A percentile compares a stretch with the other conserved stretches of the same genome.
These are phyloP conservation scores for Antitrichia curtipendula DNA, from an alignment of 225 moss, liverwort and hornwort genomes.

Conservation along the genomic window DNA sequence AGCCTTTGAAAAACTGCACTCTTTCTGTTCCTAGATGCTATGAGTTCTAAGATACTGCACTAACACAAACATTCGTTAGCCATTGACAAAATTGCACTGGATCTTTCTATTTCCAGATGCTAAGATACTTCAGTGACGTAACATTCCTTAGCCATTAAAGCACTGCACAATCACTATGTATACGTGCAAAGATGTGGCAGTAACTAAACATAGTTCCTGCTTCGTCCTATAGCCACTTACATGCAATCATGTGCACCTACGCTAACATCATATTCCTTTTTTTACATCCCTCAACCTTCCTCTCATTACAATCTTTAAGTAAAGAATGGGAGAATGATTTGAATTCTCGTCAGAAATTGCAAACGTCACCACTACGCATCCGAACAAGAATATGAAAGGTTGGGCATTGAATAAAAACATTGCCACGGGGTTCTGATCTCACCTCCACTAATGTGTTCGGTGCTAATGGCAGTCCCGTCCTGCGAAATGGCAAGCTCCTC, in stretches of 20 bases:
- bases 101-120: not conserved
- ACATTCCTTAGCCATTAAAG: not conserved
- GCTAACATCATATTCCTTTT: no score
- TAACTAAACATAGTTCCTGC: not conserved
- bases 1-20: not conserved
- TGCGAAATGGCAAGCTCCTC: conserved; percentile 54
- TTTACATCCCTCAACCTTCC: not conserved
- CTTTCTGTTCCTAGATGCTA: not conserved
- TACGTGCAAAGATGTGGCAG: not conserved
- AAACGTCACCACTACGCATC: not conserved
- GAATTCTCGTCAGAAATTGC: not conserved
- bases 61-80: not conserved
- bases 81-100: not conserved
- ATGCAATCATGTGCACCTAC: no score
- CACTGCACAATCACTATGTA: not conserved
- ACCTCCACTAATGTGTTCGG: conserved; percentile 34
- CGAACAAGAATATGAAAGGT: not conserved
- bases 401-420: not conserved
- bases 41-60: not conserved
- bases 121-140: not conserved
- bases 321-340: not conserved
- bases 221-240: not conserved
- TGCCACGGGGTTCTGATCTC: not conserved
- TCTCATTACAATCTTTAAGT: not conserved
- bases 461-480: conserved; percentile 15